These are phyloP conservation scores for Coemansia sp. DNA, from an alignment of 192 early-diverging fungal genomes.

Conservation along the genomic window DNA sequence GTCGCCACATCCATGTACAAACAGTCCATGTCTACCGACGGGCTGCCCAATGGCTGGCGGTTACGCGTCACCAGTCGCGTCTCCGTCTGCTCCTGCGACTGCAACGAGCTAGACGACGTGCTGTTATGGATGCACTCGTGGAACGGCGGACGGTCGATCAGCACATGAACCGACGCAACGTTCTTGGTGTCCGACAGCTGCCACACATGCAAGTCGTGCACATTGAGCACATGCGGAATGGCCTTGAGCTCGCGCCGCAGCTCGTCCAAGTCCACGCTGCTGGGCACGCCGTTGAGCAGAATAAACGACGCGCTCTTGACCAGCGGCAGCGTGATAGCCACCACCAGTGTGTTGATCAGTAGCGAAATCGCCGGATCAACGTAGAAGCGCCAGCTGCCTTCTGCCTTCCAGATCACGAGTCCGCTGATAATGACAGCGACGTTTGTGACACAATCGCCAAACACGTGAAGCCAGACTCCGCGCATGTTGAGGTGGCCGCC, in stretches of 20 bases:
- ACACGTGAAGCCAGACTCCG: constrained; percentile 84
- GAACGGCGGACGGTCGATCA: constrained; percentile 55
- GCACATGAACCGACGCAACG: constrained; percentile 81
- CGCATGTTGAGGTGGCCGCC: constrained; percentile 64
- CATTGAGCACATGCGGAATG: constrained; percentile 64
- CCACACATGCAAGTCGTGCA: constrained; percentile 95
- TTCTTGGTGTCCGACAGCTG: constrained; percentile 81
- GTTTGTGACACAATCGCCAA: constrained; percentile 86
- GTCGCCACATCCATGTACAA: constrained; percentile 72
- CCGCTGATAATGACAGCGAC: constrained; percentile 83
- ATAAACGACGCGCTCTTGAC: constrained; percentile 72
- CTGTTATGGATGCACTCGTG: constrained; percentile 53
- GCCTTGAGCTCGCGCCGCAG: constrained; percentile 64
- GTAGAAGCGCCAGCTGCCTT: constrained; percentile 73
- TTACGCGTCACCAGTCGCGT: constrained; percentile 36
- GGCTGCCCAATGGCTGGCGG: constrained; percentile 14
- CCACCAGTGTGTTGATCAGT: constrained; percentile 56
- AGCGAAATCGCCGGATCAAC: constrained; percentile 80
- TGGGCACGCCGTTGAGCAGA: constrained; percentile 79
- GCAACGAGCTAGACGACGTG: constrained; percentile 24
- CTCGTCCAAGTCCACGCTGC: constrained; percentile 60
- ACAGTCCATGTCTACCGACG: constrained; percentile 50
- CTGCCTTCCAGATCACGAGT: constrained; percentile 70
- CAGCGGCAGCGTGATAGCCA: constrained; percentile 58
- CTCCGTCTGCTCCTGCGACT: constrained; percentile 14